Percentiles rank a stretch among this genome's conserved stretches.
Conservation (phyloP, 148 eudicot genomes). For the Oxyria digyna region DNA sequence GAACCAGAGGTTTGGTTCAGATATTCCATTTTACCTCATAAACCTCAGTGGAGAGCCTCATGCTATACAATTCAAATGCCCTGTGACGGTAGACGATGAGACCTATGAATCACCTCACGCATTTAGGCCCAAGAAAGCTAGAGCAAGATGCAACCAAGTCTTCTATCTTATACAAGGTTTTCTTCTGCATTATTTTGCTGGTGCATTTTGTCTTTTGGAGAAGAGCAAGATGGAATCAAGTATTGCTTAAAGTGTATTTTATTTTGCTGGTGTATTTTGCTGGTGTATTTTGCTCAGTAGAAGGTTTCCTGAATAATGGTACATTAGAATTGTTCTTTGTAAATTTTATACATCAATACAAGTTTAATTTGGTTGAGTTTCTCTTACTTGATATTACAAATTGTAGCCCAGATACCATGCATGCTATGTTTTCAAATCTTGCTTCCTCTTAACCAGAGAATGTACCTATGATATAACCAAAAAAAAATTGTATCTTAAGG, state of each 20-base stretch:
- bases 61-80: constrained; percentile 26
- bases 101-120: constrained; percentile 20
- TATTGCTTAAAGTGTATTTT: no score
- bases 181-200: not conserved
- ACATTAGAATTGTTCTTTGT: no score
- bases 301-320: constrained; percentile 40
- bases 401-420: constrained; percentile 88
- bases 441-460: constrained; percentile 30
- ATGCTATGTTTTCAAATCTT: constrained; percentile 72
- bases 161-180: constrained; percentile 28
- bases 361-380: not conserved
- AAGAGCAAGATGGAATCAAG: no score
- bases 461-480: no score
- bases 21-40: constrained; percentile 36
- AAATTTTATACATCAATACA: no score
- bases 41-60: constrained; percentile 19
- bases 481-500: no score
- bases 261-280: no score
- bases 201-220: not conserved
- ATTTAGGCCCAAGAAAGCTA: constrained; percentile 25
- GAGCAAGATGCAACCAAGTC: constrained; percentile 49
- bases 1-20: constrained; percentile 20
- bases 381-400: constrained; percentile 66
- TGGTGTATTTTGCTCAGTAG: constrained; percentile 72
- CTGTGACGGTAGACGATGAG: constrained; percentile 43